Conservation (phyloP, 2,329 filamentous ascomycete species). For the Byssochlamys sp. region DNA sequence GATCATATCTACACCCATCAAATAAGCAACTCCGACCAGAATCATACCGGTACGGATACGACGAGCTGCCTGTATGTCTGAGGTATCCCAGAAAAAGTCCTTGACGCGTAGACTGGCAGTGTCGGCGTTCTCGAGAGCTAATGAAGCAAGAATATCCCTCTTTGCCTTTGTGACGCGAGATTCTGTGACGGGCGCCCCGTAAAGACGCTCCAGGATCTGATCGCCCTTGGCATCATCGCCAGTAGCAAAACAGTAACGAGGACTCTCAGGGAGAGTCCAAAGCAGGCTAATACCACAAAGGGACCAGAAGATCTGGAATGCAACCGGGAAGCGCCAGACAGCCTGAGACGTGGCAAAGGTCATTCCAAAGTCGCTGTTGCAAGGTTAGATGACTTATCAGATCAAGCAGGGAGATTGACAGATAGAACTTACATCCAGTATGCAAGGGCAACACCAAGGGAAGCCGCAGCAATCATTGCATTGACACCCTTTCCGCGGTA, state of each 20-base stretch:
- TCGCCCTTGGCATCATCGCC: conserved; percentile 16
- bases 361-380: conserved; percentile 20
- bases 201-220: conserved; percentile 13
- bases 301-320: conserved; percentile 20
- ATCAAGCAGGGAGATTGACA: background rate
- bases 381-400: background rate
- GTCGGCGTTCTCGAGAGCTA: conserved; percentile 9
- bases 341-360: conserved; percentile 17
- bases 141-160: conserved; percentile 13
- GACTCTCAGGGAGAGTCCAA: conserved; percentile 16
- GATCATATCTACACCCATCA: conserved; percentile 23
- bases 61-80: conserved; percentile 15
- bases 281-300: conserved; percentile 14
- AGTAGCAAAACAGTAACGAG: conserved; percentile 21
- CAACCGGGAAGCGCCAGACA: conserved; percentile 24
- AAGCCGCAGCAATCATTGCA: conserved; percentile 19
- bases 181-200: conserved; percentile 1
- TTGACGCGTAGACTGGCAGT: background rate
- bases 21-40: conserved; percentile 19
- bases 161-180: conserved; percentile 9
- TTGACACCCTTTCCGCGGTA: conserved; percentile 21
- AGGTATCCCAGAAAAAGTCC: conserved; percentile 7
- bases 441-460: conserved; percentile 17
- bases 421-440: conserved; percentile 21
- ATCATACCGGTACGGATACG: conserved; percentile 20